Percentiles rank a stretch among this genome's conserved stretches.
These are phyloP conservation scores for Tremella mesenterica DNA, from an alignment of 768 basidiomycete species.

Conservation along the genomic window DNA sequence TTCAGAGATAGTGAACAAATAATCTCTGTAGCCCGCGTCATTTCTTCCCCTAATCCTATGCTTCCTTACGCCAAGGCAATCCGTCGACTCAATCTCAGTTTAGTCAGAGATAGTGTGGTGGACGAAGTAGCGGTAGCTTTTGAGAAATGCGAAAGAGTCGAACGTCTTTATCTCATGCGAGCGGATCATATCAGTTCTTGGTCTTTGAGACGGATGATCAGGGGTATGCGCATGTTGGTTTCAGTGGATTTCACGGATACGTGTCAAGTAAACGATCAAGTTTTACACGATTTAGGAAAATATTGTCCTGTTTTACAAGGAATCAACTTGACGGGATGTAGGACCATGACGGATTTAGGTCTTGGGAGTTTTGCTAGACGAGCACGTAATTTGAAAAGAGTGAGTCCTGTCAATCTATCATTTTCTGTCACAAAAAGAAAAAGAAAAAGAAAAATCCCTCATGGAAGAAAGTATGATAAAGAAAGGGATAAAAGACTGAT, in stretches of 20 bases:
- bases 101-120: constrained; percentile 59
- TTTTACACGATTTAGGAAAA: constrained; percentile 62
- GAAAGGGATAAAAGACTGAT: neutral
- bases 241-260: constrained; percentile 79
- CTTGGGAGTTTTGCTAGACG: constrained; percentile 64
- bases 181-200: constrained; percentile 61
- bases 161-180: constrained; percentile 78
- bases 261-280: constrained; percentile 58
- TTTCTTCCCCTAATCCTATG: constrained; percentile 55
- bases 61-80: constrained; percentile 84
- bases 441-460: too few relatives aligned
- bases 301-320: constrained; percentile 74
- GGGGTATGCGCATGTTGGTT: constrained; percentile 64
- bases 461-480: too few relatives aligned
- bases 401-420: constrained; percentile 21
- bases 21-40: constrained; percentile 65
- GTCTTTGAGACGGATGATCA: constrained; percentile 58
- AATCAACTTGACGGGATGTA: constrained; percentile 80
- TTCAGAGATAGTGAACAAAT: constrained; percentile 64
- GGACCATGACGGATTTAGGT: constrained; percentile 65
- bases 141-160: constrained; percentile 65
- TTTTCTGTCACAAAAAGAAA: too few relatives aligned
- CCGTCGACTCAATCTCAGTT: constrained; percentile 79
- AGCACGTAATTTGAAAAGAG: constrained; percentile 68
- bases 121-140: constrained; percentile 68